Base-by-base conservation (phyloP, 345 rosid species). In the Microthlaspi erraticum region DNA sequence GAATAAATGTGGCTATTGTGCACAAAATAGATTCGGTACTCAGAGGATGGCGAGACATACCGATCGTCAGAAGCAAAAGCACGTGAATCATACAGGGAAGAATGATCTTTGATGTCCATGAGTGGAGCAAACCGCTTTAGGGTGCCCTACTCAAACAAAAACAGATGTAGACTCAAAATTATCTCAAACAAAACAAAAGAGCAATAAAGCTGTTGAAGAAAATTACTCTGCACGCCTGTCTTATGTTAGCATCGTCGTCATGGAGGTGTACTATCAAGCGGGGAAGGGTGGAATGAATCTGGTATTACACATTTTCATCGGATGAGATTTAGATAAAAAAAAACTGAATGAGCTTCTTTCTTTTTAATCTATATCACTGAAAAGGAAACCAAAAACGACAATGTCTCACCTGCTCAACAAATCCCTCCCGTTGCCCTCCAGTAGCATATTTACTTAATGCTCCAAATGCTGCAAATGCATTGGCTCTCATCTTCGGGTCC, bases 391-490 rank as follows among this genome's bases (percentile, higher is more conserved):
- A n/a, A 59, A 59, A 60, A 42, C 14, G 13, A 8, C 12, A 20
- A 26, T 12, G 55, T 32, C 33, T 70, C 32, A 93, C 98, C 97
- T 93, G 98, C 79, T 93, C 98, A 38, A 91, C 83, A 77, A 93
- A 93, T 61, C 85, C 81, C 65, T 91, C 94, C 11, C 37, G 86
- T 37, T 86, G 90, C 60, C 81, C 81, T 63, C 86, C 92, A 78
- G 46, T 79, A 68, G 85, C 97, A 75, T 78, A 93, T 63, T 81
- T 86, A 83, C 92, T 84, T 65, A 93, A 79, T 29, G 84, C 84
- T 74, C 98, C 98, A 83, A 93, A 87, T 67, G 98, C 94, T 66
- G 91, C 79, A 77, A 93, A 89, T 26, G 98, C 92, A 67, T 82
- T 84, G 68, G 87, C 84, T 79, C 96, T 87, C 89, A 93, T 91